These are phyloP conservation scores for Cytospora leucostoma DNA, from an alignment of 2,329 filamentous ascomycete genomes.

Conservation along the genomic window DNA sequence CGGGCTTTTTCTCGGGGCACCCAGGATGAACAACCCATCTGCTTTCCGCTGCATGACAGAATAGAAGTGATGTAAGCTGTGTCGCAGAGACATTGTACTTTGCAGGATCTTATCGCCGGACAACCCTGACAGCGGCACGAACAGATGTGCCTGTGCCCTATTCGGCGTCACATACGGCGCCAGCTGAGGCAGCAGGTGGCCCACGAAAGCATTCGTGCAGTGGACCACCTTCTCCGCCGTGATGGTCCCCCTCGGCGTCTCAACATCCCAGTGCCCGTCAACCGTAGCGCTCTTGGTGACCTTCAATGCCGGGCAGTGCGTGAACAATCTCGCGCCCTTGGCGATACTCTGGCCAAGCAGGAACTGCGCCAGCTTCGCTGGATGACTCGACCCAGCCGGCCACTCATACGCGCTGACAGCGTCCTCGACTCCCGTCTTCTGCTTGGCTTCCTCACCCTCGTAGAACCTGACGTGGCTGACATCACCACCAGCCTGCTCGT, in stretches of 20 bases:
- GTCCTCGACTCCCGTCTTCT: slow-evolving; percentile 40
- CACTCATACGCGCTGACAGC: slow-evolving; percentile 52
- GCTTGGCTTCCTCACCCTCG: slow-evolving; percentile 41
- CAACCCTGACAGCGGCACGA: slow-evolving; percentile 43
- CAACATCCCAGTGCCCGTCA: slow-evolving; percentile 35
- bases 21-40: slow-evolving; percentile 47
- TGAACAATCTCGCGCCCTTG: slow-evolving; percentile 44
- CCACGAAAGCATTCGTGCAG: slow-evolving; percentile 44
- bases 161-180: slow-evolving; percentile 43
- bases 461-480: slow-evolving; percentile 44
- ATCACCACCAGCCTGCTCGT: slow-evolving; percentile 45
- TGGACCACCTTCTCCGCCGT: slow-evolving; percentile 38
- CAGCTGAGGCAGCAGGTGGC: slow-evolving; percentile 41
- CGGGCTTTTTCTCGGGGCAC: slow-evolving; percentile 45
- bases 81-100: slow-evolving; percentile 48
- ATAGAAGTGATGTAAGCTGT: slow-evolving; percentile 50
- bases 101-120: slow-evolving; percentile 37
- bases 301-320: slow-evolving; percentile 43
- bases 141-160: slow-evolving; percentile 46
- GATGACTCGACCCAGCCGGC: slow-evolving; percentile 51
- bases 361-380: slow-evolving; percentile 52
- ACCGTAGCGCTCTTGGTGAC: slow-evolving; percentile 31
- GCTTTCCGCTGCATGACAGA: slow-evolving; percentile 48
- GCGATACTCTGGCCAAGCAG: slow-evolving; percentile 42
- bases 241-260: slow-evolving; percentile 39